Conservation (phyloP, 1,284 basidiomycete species). For the Bondarzewia mesenterica region DNA sequence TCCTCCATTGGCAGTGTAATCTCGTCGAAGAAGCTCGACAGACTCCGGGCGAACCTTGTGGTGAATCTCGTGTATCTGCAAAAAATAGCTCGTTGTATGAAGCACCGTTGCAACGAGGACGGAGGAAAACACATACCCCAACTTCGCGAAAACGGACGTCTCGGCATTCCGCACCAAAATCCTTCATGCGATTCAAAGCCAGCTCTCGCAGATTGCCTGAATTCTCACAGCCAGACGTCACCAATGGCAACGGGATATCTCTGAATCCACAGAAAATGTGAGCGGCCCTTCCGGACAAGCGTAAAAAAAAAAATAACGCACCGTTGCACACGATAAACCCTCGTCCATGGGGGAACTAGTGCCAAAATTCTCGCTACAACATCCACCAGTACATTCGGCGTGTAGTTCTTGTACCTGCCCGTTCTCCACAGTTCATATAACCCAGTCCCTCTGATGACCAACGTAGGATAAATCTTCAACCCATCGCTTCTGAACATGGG, state of each 20-base stretch:
- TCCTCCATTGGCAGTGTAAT: constrained; percentile 95
- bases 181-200: constrained; percentile 96
- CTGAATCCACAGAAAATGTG: constrained; percentile 32
- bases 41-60: constrained; percentile 95
- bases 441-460: constrained; percentile 97
- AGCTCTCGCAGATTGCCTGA: constrained; percentile 95
- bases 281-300: too few species aligned
- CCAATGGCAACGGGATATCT: constrained; percentile 93
- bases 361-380: constrained; percentile 95
- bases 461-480: constrained; percentile 96
- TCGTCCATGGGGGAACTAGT: constrained; percentile 96
- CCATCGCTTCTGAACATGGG: constrained; percentile 97
- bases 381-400: constrained; percentile 95
- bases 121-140: constrained; percentile 54
- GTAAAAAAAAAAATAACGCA: constrained; percentile 23
- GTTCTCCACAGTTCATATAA: constrained; percentile 96
- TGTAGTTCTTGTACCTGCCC: constrained; percentile 98
- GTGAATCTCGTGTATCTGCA: constrained; percentile 95
- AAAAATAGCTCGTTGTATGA: constrained; percentile 4
- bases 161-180: constrained; percentile 96
- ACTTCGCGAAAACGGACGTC: constrained; percentile 99
- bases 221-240: constrained; percentile 96
- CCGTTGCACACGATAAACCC: constrained; percentile 97
- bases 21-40: constrained; percentile 93
- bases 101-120: constrained; percentile 6